Evolutionary conservation across 441 rosid species (phyloP).

Genomic region (Metrosideros polymorpha): DNA sequence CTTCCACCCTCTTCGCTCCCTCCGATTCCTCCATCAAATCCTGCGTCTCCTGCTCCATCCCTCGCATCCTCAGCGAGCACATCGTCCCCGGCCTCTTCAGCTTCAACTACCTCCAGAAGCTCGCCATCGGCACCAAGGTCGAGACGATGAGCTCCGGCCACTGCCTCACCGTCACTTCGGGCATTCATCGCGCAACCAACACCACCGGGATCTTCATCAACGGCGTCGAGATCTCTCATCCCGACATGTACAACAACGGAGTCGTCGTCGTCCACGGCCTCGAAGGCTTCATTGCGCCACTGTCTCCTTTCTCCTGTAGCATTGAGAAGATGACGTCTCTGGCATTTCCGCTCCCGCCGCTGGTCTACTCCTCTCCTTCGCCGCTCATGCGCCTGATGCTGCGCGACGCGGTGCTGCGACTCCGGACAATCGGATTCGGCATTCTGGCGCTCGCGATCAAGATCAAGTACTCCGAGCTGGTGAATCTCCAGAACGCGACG

Average conservation of each 20-base stretch:
- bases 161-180: conserved; percentile 8
- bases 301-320: background rate
- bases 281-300: conserved; percentile 4
- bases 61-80: conserved; percentile 10
- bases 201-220: conserved; percentile 2
- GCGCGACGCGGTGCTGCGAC: conserved; percentile 6
- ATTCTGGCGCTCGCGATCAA: conserved; percentile 8
- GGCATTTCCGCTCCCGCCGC: background rate
- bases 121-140: conserved; percentile 7
- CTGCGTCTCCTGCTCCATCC: conserved; percentile 2
- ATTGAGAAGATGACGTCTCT: background rate
- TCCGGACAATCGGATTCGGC: conserved; percentile 7
- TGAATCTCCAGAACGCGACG: conserved; percentile 4
- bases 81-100: conserved; percentile 10
- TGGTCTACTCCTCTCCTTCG: background rate
- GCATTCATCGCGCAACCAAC: background rate
- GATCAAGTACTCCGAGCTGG: conserved; percentile 1
- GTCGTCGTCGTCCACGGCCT: conserved; percentile 11
- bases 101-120: conserved; percentile 1
- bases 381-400: conserved; percentile 13
- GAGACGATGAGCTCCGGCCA: conserved; percentile 10
- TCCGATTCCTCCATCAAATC: conserved; percentile 5
- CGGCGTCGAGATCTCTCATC: conserved; percentile 1
- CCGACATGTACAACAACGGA: conserved; percentile 8
- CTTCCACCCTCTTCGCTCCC: conserved; percentile 13